Evolutionary conservation across 805 yeast species (phyloP).

Genomic region (Millerozyma acaciae): DNA sequence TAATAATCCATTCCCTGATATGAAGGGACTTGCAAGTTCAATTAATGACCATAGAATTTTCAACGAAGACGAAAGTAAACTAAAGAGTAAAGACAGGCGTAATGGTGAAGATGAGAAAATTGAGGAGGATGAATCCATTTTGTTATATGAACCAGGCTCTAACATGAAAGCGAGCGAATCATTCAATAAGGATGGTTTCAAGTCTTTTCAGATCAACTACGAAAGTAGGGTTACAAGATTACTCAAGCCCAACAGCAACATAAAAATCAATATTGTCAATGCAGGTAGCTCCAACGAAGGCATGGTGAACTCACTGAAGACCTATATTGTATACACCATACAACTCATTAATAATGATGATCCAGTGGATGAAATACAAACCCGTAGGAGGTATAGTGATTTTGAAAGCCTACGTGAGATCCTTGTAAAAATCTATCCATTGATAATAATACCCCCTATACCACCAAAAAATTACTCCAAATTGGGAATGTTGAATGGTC

Average conservation of each 20-base stretch:
- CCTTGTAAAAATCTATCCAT: conserved; percentile 70
- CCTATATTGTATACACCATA: conserved; percentile 79
- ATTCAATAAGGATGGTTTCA: conserved; percentile 13
- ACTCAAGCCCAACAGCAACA: conserved; percentile 25
- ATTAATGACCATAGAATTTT: conserved; percentile 10
- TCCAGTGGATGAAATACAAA: conserved; percentile 47
- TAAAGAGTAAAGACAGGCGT: conserved; percentile 3
- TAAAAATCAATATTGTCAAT: conserved; percentile 53
- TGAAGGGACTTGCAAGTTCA: conserved; percentile 23
- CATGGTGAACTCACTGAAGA: conserved; percentile 51
- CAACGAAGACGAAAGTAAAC: background rate
- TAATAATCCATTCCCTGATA: conserved; percentile 33
- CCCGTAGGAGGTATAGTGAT: conserved; percentile 82
- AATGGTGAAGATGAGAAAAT: conserved; percentile 8
- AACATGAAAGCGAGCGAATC: conserved; percentile 4
- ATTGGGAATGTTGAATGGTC: conserved; percentile 30
- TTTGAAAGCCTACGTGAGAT: conserved; percentile 79
- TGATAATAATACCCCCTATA: conserved; percentile 85
- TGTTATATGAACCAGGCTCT: conserved; percentile 22
- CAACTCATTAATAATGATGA: conserved; percentile 44
- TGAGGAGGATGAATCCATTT: conserved; percentile 26
- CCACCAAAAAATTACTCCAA: conserved; percentile 53
- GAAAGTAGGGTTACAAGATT: conserved; percentile 36
- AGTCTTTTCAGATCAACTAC: conserved; percentile 28
- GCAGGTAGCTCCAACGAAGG: conserved; percentile 88